A percentile compares a stretch with the other conserved stretches of the same genome.
These are phyloP conservation scores for Pleurotus citrinopileatus DNA, from an alignment of 768 basidiomycete species.

Conservation along the genomic window DNA sequence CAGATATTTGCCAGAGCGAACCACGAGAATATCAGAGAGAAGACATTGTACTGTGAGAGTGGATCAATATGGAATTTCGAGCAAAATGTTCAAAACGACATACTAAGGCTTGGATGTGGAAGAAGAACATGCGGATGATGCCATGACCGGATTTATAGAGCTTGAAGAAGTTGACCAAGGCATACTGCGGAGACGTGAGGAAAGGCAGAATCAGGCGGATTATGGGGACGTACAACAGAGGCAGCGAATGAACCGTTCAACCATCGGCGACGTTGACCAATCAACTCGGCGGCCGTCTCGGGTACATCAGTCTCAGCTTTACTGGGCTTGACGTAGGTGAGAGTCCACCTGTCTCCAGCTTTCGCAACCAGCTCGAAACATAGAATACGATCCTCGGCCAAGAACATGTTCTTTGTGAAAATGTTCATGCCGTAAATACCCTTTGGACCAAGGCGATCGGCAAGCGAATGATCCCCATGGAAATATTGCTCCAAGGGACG, in stretches of 20 bases:
- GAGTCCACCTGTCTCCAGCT: constrained; percentile 79
- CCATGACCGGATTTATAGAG: constrained; percentile 87
- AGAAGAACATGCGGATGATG: constrained; percentile 92
- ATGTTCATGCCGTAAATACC: constrained; percentile 96
- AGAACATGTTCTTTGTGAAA: constrained; percentile 91
- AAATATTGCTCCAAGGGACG: constrained; percentile 84
- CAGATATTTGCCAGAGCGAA: constrained; percentile 91
- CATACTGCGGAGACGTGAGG: constrained; percentile 50
- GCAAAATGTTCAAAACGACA: neutral
- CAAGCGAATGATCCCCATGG: constrained; percentile 84
- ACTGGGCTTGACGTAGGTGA: constrained; percentile 89
- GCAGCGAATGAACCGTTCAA: constrained; percentile 95
- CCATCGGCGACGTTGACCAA: constrained; percentile 96
- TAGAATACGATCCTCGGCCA: constrained; percentile 85
- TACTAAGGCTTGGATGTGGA: constrained; percentile 83
- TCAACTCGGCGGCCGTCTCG: constrained; percentile 87
- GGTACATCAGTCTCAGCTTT: constrained; percentile 98
- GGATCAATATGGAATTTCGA: neutral
- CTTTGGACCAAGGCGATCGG: constrained; percentile 87
- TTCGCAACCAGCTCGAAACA: constrained; percentile 98
- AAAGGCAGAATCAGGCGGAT: neutral
- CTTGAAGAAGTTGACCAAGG: constrained; percentile 89
- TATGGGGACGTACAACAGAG: constrained; percentile 60
- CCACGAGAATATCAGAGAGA: constrained; percentile 87
- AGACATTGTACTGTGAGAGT: constrained; percentile 71